Evolutionary conservation across 768 basidiomycete genomes (phyloP).

Genomic region (Podaxis carcinomalis): DNA sequence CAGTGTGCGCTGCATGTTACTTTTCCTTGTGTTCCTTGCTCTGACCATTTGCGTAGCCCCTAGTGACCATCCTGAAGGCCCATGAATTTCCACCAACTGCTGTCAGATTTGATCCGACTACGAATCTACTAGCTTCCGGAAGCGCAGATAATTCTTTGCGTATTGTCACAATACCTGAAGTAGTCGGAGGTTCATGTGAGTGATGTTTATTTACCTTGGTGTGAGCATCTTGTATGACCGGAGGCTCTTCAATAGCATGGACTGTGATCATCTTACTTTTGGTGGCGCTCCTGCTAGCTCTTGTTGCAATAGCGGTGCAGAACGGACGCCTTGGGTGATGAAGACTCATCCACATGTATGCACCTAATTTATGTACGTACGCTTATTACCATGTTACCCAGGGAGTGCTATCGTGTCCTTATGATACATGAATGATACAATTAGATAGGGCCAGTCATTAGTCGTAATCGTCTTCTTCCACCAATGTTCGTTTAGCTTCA

Average conservation of each 20-base stretch:
- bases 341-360: not conserved
- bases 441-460: slow-evolving; percentile 22
- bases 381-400: slow-evolving; percentile 15
- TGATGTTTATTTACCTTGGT: slow-evolving; percentile 13
- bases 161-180: slow-evolving; percentile 43
- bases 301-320: slow-evolving; percentile 39
- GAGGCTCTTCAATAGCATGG: slow-evolving; percentile 27
- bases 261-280: slow-evolving; percentile 33
- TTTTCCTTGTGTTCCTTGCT: not conserved
- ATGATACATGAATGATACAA: slow-evolving; percentile 14
- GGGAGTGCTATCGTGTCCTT: slow-evolving; percentile 14
- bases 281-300: slow-evolving; percentile 35
- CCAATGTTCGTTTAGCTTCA: slow-evolving; percentile 73
- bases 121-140: slow-evolving; percentile 79
- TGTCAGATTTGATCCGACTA: slow-evolving; percentile 81
- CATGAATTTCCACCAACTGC: slow-evolving; percentile 94
- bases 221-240: slow-evolving; percentile 10
- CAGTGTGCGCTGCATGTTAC: slow-evolving; percentile 44
- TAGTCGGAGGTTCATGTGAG: slow-evolving; percentile 50
- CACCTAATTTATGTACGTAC: slow-evolving; percentile 10
- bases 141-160: slow-evolving; percentile 89
- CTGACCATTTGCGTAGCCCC: slow-evolving; percentile 50
- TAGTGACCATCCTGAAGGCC: slow-evolving; percentile 84
- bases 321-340: slow-evolving; percentile 14
- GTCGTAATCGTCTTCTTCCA: slow-evolving; percentile 88